Conservation (phyloP, 495 filamentous ascomycete species). For the Chaetomium cochliodes region DNA sequence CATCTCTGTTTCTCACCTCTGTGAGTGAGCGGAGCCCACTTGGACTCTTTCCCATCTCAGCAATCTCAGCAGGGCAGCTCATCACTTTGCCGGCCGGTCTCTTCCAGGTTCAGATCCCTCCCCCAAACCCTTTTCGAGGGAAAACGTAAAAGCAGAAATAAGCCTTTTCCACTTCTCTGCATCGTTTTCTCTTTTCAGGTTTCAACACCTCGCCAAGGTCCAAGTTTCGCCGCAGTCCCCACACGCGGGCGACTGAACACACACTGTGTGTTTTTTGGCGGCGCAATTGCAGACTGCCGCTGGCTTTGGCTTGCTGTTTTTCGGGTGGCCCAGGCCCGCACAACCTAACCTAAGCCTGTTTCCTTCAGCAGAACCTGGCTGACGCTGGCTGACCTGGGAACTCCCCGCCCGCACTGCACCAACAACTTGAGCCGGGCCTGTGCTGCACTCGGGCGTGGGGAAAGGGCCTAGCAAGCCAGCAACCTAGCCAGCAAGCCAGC, state of each 20-base stretch:
- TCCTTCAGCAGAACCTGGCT: not conserved
- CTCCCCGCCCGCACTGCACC: constrained; percentile 3
- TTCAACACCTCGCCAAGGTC: not conserved
- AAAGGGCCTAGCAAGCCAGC: constrained; percentile 24
- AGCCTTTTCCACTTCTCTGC: constrained; percentile 6
- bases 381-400: not conserved
- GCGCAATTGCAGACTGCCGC: not conserved
- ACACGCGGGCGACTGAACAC: not conserved
- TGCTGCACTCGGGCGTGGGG: constrained; percentile 35
- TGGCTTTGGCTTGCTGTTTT: not conserved
- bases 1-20: not conserved
- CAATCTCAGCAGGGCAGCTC: too few species aligned
- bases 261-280: not conserved
- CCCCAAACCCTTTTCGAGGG: not conserved
- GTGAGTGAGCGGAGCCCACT: constrained; percentile 6
- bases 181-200: not conserved
- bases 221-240: not conserved
- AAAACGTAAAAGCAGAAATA: constrained; percentile 23
- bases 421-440: constrained; percentile 21
- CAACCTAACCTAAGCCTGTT: constrained; percentile 7
- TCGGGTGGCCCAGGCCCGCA: not conserved
- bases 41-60: not conserved
- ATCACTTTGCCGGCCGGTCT: not conserved
- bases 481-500: constrained; percentile 17
- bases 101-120: not conserved